Conservation (phyloP, 1,284 basidiomycete species). For the Leucoagaricus sp. region DNA sequence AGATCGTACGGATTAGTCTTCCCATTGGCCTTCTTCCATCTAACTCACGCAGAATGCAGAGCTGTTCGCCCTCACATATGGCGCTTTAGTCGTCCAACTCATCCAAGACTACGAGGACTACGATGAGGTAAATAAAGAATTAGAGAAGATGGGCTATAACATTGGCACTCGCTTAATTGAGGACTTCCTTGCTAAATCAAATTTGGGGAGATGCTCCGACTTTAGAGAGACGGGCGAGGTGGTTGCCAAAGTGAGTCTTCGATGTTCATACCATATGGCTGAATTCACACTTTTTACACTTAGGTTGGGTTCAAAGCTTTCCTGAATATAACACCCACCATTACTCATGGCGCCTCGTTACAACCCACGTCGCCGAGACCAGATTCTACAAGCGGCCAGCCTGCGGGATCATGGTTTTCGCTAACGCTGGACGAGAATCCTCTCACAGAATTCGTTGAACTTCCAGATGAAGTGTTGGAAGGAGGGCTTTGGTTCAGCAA, state of each 20-base stretch:
- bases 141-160: conserved; percentile 96
- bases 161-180: conserved; percentile 97
- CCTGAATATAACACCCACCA: conserved; percentile 87
- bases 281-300: neutral
- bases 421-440: conserved; percentile 96
- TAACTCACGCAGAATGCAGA: conserved; percentile 81
- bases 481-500: conserved; percentile 98
- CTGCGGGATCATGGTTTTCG: conserved; percentile 65
- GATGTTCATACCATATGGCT: too few relatives aligned
- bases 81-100: conserved; percentile 96
- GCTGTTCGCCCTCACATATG: conserved; percentile 96
- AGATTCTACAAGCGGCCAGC: conserved; percentile 31
- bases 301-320: conserved; percentile 99
- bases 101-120: conserved; percentile 99
- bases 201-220: conserved; percentile 82
- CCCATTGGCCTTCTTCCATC: conserved; percentile 14
- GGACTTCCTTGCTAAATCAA: conserved; percentile 94
- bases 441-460: conserved; percentile 94
- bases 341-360: conserved; percentile 66
- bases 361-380: conserved; percentile 48
- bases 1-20: conserved; percentile 66
- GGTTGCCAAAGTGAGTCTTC: conserved; percentile 73
- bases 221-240: conserved; percentile 96
- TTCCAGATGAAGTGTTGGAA: conserved; percentile 91
- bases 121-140: conserved; percentile 82